A percentile compares a stretch with the other conserved stretches of the same genome.
Conservation (phyloP, 805 yeast species). For the Saturnispora halmiae region DNA sequence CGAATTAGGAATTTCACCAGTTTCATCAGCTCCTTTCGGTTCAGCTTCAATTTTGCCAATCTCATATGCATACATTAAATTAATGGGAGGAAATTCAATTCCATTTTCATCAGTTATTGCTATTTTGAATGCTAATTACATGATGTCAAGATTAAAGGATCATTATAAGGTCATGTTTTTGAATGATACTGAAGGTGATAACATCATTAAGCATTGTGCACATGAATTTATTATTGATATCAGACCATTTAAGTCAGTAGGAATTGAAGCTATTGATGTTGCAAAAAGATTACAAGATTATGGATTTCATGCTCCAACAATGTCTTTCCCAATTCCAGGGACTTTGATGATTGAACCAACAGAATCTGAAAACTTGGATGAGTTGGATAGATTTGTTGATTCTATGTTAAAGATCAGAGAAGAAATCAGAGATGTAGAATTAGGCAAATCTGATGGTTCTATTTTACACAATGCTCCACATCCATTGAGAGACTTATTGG, state of each 20-base stretch:
- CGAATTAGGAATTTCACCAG: slow-evolving; percentile 56
- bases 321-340: slow-evolving; percentile 98
- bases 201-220: slow-evolving; percentile 66
- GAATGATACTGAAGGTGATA: slow-evolving; percentile 29
- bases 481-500: slow-evolving; percentile 66
- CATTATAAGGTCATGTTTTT: slow-evolving; percentile 73
- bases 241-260: slow-evolving; percentile 69
- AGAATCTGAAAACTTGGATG: slow-evolving; percentile 83
- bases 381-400: slow-evolving; percentile 83
- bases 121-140: slow-evolving; percentile 90
- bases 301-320: slow-evolving; percentile 97
- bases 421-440: slow-evolving; percentile 69
- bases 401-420: slow-evolving; percentile 73
- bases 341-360: slow-evolving; percentile 98
- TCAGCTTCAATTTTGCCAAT: slow-evolving; percentile 90
- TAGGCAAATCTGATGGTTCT: slow-evolving; percentile 54
- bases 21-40: slow-evolving; percentile 91
- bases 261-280: slow-evolving; percentile 90
- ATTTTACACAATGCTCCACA: slow-evolving; percentile 91
- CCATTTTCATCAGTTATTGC: slow-evolving; percentile 87
- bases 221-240: slow-evolving; percentile 94
- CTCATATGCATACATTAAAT: slow-evolving; percentile 88
- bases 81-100: slow-evolving; percentile 80
- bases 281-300: slow-evolving; percentile 97
- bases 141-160: slow-evolving; percentile 68